Evolutionary conservation across 1,139 yeast genomes (phyloP).

Genomic region (Insectozyma bohioensis): DNA sequence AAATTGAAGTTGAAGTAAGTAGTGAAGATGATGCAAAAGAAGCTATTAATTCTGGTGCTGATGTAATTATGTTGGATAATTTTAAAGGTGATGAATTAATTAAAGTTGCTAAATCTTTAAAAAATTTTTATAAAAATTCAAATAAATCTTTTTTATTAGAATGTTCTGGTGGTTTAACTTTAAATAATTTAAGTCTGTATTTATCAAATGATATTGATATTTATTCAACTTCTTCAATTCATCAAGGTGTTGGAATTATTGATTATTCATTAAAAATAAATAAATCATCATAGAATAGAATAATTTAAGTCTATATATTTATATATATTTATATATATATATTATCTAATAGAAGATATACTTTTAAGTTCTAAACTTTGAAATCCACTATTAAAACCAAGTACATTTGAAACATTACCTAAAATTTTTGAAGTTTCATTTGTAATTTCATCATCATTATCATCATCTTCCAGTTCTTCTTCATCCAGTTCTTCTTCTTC

Average conservation of each 20-base stretch:
- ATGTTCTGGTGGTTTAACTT: slow-evolving; percentile 88
- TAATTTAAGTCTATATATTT: neutral
- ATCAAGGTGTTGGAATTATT: slow-evolving; percentile 80
- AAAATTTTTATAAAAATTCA: slow-evolving; percentile 52
- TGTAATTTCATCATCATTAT: slow-evolving; percentile 10
- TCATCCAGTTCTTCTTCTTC: slow-evolving; percentile 15
- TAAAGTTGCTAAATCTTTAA: slow-evolving; percentile 63
- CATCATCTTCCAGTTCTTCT: slow-evolving; percentile 11
- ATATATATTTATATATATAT: neutral
- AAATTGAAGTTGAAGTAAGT: slow-evolving; percentile 91
- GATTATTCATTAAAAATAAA: slow-evolving; percentile 83
- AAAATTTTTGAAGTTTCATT: slow-evolving; percentile 26
- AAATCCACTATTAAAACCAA: slow-evolving; percentile 46
- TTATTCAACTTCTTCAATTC: slow-evolving; percentile 90
- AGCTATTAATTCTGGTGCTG: slow-evolving; percentile 94
- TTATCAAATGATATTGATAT: slow-evolving; percentile 82
- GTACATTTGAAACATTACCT: slow-evolving; percentile 38
- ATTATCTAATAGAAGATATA: slow-evolving; percentile 39
- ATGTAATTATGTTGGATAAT: slow-evolving; percentile 92
- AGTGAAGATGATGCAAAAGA: slow-evolving; percentile 82
- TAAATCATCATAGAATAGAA: slow-evolving; percentile 17
- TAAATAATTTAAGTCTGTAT: slow-evolving; percentile 62
- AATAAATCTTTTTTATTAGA: slow-evolving; percentile 66
- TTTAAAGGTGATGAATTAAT: slow-evolving; percentile 69
- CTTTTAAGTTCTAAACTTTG: slow-evolving; percentile 40